Conservation (phyloP, 805 yeast genomes). For the Starmerella lactis-condensi region DNA sequence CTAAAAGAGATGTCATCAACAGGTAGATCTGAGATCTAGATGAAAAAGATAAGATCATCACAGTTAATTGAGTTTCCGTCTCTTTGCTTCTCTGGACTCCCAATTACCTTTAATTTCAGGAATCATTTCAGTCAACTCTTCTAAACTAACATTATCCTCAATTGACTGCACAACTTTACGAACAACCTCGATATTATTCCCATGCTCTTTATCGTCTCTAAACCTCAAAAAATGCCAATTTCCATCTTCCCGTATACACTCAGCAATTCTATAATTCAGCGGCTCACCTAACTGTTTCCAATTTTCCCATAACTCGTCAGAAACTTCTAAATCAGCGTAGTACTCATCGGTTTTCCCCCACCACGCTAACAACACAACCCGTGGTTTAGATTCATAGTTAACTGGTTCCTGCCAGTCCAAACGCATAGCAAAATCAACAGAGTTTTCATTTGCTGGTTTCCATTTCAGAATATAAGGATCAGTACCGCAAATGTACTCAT, state of each 20-base stretch:
- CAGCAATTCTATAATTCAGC: conserved; percentile 73
- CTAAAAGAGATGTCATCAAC: too few relatives aligned
- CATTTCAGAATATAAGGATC: conserved; percentile 75
- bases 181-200: conserved; percentile 68
- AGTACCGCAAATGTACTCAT: conserved; percentile 78
- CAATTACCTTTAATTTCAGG: conserved; percentile 10
- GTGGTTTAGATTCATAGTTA: conserved; percentile 59
- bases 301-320: conserved; percentile 63
- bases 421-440: conserved; percentile 67
- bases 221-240: conserved; percentile 79
- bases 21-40: too few relatives aligned
- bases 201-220: conserved; percentile 80
- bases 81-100: conserved; percentile 5
- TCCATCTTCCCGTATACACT: conserved; percentile 49
- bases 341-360: conserved; percentile 33
- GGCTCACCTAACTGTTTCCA: conserved; percentile 59
- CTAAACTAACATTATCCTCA: conserved; percentile 64
- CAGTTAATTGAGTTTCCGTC: not conserved
- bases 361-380: conserved; percentile 55
- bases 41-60: too few relatives aligned
- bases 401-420: conserved; percentile 41
- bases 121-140: conserved; percentile 34
- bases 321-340: conserved; percentile 44
- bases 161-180: conserved; percentile 69
- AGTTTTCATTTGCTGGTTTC: conserved; percentile 94